Evolutionary conservation across 768 basidiomycete species (phyloP).

Genomic region (Termitomyces eurrhizus): DNA sequence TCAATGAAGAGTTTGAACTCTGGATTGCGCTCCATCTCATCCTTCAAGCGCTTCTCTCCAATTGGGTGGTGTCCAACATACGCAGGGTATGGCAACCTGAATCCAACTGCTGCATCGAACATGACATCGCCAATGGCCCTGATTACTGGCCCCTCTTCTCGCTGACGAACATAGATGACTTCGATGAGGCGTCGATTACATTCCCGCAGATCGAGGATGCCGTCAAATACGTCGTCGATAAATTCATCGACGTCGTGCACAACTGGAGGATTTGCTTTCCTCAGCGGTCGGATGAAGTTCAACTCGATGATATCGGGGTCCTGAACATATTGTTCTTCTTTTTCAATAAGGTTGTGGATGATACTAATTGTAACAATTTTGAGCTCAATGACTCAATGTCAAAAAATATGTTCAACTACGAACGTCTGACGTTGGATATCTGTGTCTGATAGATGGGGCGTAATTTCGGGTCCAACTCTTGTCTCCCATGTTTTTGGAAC

Average conservation of each 20-base stretch:
- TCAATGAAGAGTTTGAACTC: slow-evolving; percentile 84
- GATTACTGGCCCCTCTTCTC: slow-evolving; percentile 80
- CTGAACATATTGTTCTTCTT: slow-evolving; percentile 83
- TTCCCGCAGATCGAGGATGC: slow-evolving; percentile 82
- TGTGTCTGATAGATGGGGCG: slow-evolving; percentile 56
- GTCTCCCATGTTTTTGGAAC: slow-evolving; percentile 38
- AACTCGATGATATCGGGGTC: slow-evolving; percentile 83
- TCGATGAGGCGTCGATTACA: slow-evolving; percentile 82
- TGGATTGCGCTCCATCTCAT: slow-evolving; percentile 78
- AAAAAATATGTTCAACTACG: slow-evolving; percentile 12
- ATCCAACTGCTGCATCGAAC: slow-evolving; percentile 81
- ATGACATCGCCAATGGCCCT: slow-evolving; percentile 87
- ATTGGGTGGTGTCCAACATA: slow-evolving; percentile 83
- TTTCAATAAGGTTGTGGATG: no score
- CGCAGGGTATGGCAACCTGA: slow-evolving; percentile 79
- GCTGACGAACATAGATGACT: slow-evolving; percentile 81
- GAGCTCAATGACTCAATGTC: no score
- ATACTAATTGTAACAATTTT: no score
- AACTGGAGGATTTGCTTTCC: slow-evolving; percentile 38
- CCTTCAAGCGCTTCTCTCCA: slow-evolving; percentile 83
- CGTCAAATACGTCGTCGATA: slow-evolving; percentile 87
- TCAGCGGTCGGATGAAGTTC: slow-evolving; percentile 52
- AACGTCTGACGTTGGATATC: slow-evolving; percentile 83
- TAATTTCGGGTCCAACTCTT: slow-evolving; percentile 36
- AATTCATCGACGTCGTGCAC: slow-evolving; percentile 70